Conservation (phyloP, 805 yeast genomes). For the Candida ulmi region DNA sequence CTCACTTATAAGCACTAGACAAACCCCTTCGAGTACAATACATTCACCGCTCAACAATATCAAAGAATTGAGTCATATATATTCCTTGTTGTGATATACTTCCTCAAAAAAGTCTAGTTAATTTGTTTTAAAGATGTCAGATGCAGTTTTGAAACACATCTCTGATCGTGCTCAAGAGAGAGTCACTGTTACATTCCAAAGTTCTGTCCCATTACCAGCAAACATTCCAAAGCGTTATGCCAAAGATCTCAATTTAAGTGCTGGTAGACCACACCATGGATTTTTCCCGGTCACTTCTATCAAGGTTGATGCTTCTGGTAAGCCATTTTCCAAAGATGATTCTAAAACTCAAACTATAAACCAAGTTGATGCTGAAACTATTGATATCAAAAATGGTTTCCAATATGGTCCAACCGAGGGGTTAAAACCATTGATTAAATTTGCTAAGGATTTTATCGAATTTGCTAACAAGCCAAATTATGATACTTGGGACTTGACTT, state of each 20-base stretch:
- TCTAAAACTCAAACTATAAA: slow-evolving; percentile 3
- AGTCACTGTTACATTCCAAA: neutral
- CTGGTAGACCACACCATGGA: slow-evolving; percentile 19
- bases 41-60: no score
- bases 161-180: slow-evolving; percentile 1
- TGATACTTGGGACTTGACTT: slow-evolving; percentile 39
- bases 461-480: slow-evolving; percentile 41
- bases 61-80: no score
- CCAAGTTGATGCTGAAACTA: slow-evolving; percentile 8
- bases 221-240: neutral
- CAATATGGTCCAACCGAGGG: slow-evolving; percentile 19
- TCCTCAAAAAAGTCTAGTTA: no score
- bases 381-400: slow-evolving; percentile 14
- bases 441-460: slow-evolving; percentile 33
- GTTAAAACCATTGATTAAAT: slow-evolving; percentile 20
- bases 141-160: neutral
- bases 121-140: neutral
- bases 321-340: slow-evolving; percentile 11
- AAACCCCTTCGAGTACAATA: no score
- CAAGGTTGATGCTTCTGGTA: slow-evolving; percentile 9
- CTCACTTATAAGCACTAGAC: no score
- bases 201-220: neutral
- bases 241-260: slow-evolving; percentile 4
- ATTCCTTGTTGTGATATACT: no score
- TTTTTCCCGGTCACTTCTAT: slow-evolving; percentile 16